Evolutionary conservation across 768 basidiomycete species (phyloP), one percentile per base, ranked within the genome.

Genomic region (Termitomyces sp.): DNA sequence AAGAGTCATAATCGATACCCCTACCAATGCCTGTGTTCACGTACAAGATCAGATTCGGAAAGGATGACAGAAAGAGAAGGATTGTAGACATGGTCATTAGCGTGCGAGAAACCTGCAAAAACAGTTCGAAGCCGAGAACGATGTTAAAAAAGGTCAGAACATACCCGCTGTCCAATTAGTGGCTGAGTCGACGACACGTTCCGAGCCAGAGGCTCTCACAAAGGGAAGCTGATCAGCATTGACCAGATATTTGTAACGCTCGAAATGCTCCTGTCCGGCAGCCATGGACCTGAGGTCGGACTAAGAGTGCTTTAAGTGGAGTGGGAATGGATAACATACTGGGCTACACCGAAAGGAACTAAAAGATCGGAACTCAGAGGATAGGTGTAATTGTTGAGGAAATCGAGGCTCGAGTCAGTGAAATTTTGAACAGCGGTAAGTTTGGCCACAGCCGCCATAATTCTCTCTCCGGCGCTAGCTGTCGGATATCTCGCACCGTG

Each of bases 401-500:
- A 92, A n/a, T 72, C 56, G 15, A 90, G 70, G 5, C 67, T 62
- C 2, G 72, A 65, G 48, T 83, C 79, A 0, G 65, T 67, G 63
- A 77, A 83, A 2, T 68, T 61, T 0, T 68, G 62, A 9, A 75
- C 85, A 0, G 73, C 62, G 55, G 80, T 64, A 0, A 93, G 71
- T 58, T 86, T 87, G 6, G 64, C 56, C 9, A 93, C 62, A 0
- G 85, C 76, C 4, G 64, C 57, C 17, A 67, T 58, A 9, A 88
- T 87, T 28, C 58, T 53, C 10, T 62, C 60, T 1, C 75, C 65
- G 11, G 80, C 76, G 2, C 75, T 73, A 0, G 64, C 60, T 0
- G 90, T 92, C 0, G 91, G 91, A 61, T 77, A 92, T 32, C 91
- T 81, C 1, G 88, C 82, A 2, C 90, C 90, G 63, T 94, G 91